Percentiles rank a stretch among this genome's conserved stretches.
phyloP scores from a whole-genome alignment of 495 filamentous ascomycete genomes.

The Aspergillus steynii region DNA sequence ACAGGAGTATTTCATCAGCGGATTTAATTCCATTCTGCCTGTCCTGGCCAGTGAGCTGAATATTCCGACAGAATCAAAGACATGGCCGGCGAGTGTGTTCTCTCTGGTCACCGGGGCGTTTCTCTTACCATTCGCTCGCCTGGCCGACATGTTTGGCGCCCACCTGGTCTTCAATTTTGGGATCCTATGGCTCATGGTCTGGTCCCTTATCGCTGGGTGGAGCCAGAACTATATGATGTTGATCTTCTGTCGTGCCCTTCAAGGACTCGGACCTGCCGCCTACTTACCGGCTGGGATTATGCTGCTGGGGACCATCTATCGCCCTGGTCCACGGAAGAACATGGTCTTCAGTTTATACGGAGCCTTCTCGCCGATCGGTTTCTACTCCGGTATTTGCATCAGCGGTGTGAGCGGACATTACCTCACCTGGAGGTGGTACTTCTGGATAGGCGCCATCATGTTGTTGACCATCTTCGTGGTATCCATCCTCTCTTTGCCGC shows the following conservation, averaged over 20 bases:
- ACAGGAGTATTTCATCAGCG: conserved; percentile 17
- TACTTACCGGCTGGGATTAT: conserved; percentile 12
- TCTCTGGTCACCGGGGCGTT: conserved; percentile 16
- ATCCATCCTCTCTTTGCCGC: conserved; percentile 4
- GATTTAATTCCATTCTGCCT: conserved; percentile 13
- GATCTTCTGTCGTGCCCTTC: conserved; percentile 16
- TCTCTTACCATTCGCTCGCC: conserved; percentile 10
- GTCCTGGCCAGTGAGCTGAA: conserved; percentile 4
- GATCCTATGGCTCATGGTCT: conserved; percentile 10
- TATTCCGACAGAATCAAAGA: conserved; percentile 9
- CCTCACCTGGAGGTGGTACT: conserved; percentile 14
- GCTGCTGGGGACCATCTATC: conserved; percentile 14
- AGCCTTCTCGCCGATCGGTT: conserved; percentile 15
- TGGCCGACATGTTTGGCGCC: conserved; percentile 14
- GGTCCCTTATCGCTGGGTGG: conserved; percentile 11
- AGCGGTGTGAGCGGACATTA: conserved; percentile 10
- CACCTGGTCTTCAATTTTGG: conserved; percentile 13
- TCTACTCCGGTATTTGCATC: conserved; percentile 16
- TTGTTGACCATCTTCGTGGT: conserved; percentile 9
- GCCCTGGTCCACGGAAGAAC: conserved; percentile 16
- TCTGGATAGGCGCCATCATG: conserved; percentile 9
- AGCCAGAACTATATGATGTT: conserved; percentile 12
- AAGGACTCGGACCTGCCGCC: conserved; percentile 12
- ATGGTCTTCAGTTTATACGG: conserved; percentile 16
- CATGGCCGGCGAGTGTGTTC: conserved; percentile 16